A percentile compares a stretch with the other conserved stretches of the same genome.
phyloP scores from a whole-genome alignment of 306 rosid species.

The Hylodesmum podocarpum region DNA sequence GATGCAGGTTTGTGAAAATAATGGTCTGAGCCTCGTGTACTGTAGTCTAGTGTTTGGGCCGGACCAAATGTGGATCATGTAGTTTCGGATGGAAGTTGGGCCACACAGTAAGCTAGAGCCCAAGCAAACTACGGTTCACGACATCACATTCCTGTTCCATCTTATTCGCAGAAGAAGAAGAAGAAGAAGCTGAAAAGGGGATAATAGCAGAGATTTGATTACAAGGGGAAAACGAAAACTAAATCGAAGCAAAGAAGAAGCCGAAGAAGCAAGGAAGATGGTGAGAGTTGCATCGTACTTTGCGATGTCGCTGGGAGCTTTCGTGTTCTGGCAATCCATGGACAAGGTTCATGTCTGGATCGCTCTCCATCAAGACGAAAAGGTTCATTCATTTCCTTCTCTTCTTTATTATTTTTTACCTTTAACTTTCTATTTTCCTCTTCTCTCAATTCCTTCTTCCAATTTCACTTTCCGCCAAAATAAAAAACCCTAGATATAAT shows the following conservation, averaged over 20 bases:
- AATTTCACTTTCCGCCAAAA: background rate
- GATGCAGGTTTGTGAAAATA: background rate
- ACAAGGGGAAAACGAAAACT: background rate
- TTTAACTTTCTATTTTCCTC: background rate
- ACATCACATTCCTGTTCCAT: background rate
- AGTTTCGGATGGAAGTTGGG: background rate
- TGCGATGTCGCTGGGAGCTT: constrained; percentile 90
- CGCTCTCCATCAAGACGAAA: constrained; percentile 97
- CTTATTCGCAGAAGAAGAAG: background rate
- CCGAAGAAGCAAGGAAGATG: constrained; percentile 40
- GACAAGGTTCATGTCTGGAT: constrained; percentile 94
- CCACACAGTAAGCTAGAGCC: background rate
- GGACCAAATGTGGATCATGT: background rate
- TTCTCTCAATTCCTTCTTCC: background rate
- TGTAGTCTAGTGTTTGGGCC: background rate
- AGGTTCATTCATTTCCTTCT: constrained; percentile 43
- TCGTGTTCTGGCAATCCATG: constrained; percentile 93
- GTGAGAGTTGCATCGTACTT: constrained; percentile 82
- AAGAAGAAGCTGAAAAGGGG: background rate
- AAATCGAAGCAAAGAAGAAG: constrained; percentile 17
- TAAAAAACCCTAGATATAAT: constrained; percentile 23
- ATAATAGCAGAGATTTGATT: background rate
- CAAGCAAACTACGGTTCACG: background rate
- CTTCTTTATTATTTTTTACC: background rate
- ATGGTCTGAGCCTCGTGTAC: background rate